Evolutionary conservation across 306 rosid species (phyloP), one percentile per base, ranked within the genome.

Genomic region (Trifolium dubium): DNA sequence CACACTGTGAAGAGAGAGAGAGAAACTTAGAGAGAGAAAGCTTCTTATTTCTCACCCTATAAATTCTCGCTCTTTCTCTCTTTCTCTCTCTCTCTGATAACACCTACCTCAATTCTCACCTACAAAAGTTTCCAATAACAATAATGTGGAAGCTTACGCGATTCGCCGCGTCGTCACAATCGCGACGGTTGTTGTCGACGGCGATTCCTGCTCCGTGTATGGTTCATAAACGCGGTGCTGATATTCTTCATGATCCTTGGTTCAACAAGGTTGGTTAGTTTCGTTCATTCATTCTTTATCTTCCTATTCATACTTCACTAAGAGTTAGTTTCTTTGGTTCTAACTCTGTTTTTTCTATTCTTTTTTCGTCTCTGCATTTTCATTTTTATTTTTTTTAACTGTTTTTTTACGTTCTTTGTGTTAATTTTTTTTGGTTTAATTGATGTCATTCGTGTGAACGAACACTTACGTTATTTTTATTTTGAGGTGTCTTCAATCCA

Each of bases 221-320:
- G 75, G 90, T 95, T 44, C 99, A 90, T 70, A 95, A 95, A 78
- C 99, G 99, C 59, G 99, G 99, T 41, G 89, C 99, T 73, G 99
- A 95, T 67, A 95, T 95, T 82, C 99, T 95, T 58, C 99, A 95
- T 47, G 99, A 95, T 85, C 99, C 99, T 5, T 95, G 98, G 99
- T 92, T 92, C 88, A 95, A 95, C 77, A 95, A 95, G 99, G 99
- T 95, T 23, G 1, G n/a, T n/a, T n/a, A n/a, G n/a, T n/a, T n/a
- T n/a, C n/a, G n/a, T n/a, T n/a, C 23, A 1, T 23, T 23, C 23
- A 23, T 23, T 75, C 58, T 8, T 19, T 29, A 47, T 63, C 40
- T 65, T 28, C 9, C 7, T 39, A 29, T 67, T 79, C 5, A 0
- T 0, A 66, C 1, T 12, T 79, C 50, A 37, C 14, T 18, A n/a